Percentiles rank a stretch among this genome's conserved stretches.
These are phyloP conservation scores for Mycosphaerella sp. DNA, from an alignment of 2,329 filamentous ascomycete genomes.

Conservation along the genomic window DNA sequence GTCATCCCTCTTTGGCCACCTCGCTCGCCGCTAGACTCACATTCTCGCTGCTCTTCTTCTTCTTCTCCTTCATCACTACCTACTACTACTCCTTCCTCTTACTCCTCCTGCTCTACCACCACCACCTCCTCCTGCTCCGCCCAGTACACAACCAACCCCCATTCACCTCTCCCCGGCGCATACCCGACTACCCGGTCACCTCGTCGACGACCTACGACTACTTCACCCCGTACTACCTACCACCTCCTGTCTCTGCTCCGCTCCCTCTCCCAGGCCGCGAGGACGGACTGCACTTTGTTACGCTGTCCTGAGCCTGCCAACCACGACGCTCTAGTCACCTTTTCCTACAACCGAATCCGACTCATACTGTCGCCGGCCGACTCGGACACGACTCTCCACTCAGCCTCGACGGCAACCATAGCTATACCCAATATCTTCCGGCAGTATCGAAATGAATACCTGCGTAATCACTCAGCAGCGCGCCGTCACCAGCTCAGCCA, in stretches of 20 bases:
- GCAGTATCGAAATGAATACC: constrained; percentile 25
- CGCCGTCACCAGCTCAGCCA: constrained; percentile 25
- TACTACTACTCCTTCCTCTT: neutral
- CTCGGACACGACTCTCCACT: constrained; percentile 11
- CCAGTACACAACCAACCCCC: neutral
- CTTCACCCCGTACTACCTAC: neutral
- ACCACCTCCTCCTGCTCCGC: too few species aligned
- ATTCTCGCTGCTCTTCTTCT: neutral
- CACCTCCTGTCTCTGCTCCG: neutral
- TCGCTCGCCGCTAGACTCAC: constrained; percentile 8
- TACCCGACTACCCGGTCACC: neutral
- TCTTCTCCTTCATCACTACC: too few species aligned
- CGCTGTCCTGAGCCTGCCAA: constrained; percentile 16
- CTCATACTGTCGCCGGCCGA: neutral
- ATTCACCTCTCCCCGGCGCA: neutral
- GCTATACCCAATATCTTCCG: constrained; percentile 13
- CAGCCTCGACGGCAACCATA: constrained; percentile 19
- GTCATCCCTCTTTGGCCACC: neutral
- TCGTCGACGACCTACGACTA: neutral
- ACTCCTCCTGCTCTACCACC: too few species aligned
- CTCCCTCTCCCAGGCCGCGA: constrained; percentile 15
- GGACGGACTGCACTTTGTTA: constrained; percentile 12
- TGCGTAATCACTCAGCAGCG: constrained; percentile 17
- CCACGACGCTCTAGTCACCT: constrained; percentile 1
- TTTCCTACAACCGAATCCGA: constrained; percentile 1